A percentile compares a stretch with the other conserved stretches of the same genome.
phyloP scores from a whole-genome alignment of 2,329 filamentous ascomycete species.

The Pyrenophora teres region DNA sequence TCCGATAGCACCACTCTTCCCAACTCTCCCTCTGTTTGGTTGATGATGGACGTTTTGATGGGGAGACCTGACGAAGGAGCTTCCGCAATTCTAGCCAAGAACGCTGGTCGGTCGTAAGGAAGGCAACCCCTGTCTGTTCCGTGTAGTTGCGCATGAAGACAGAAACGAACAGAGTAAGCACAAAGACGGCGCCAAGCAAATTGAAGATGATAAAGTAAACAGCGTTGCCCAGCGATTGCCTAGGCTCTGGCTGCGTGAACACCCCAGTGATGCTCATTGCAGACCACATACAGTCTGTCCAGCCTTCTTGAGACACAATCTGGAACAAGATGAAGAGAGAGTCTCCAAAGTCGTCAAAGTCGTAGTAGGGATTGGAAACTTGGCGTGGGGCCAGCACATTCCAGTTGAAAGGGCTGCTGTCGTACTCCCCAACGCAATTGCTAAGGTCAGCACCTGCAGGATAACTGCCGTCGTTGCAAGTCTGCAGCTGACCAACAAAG shows the following conservation, averaged over 20 bases:
- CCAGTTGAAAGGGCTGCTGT: conserved; percentile 80
- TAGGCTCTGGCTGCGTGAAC: conserved; percentile 72
- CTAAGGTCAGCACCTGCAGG: conserved; percentile 61
- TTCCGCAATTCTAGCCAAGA: conserved; percentile 97
- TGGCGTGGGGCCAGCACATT: conserved; percentile 80
- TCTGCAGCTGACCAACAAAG: conserved; percentile 79
- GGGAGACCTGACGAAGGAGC: conserved; percentile 86
- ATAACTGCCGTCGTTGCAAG: conserved; percentile 74
- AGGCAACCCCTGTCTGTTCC: conserved; percentile 96
- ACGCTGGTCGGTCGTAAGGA: conserved; percentile 90
- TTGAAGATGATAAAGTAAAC: conserved; percentile 97
- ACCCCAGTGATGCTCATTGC: conserved; percentile 80
- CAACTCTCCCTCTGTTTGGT: conserved; percentile 73
- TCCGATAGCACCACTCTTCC: conserved; percentile 93
- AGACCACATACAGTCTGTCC: conserved; percentile 89
- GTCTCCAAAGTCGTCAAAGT: conserved; percentile 93
- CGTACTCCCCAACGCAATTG: conserved; percentile 85
- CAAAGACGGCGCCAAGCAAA: conserved; percentile 91
- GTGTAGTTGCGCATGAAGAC: conserved; percentile 99
- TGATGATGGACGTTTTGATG: conserved; percentile 86
- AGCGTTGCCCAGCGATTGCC: conserved; percentile 78
- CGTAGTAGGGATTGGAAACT: conserved; percentile 80
- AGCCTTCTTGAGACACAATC: conserved; percentile 98
- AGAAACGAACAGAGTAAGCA: conserved; percentile 95
- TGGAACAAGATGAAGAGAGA: conserved; percentile 97